Percentiles rank a stretch among this genome's conserved stretches.
Evolutionary conservation across 805 yeast genomes (phyloP).

Genomic region (Suhomyces sp.): DNA sequence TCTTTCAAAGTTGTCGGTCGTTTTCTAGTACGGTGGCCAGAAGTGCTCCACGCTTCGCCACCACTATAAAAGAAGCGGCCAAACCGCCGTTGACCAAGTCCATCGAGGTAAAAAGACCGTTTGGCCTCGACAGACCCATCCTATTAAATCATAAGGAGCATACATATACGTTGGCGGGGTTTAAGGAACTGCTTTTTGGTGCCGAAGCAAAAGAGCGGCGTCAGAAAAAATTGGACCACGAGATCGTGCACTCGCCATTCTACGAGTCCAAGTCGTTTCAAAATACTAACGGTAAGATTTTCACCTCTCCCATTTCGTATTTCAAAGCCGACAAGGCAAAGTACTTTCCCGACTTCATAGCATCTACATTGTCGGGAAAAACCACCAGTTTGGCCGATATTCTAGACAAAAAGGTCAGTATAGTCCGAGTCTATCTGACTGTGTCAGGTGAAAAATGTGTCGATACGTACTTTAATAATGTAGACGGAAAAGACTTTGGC

Average conservation of each 20-base stretch:
- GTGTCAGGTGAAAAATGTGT: conserved; percentile 69
- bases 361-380: conserved; percentile 45
- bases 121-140: conserved; percentile 35
- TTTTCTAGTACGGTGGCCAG: neutral
- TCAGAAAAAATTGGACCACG: conserved; percentile 40
- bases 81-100: conserved; percentile 38
- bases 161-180: conserved; percentile 14
- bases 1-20: no score
- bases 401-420: conserved; percentile 50
- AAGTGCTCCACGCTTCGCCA: conserved; percentile 30
- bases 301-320: conserved; percentile 74
- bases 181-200: conserved; percentile 28
- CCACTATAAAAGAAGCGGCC: conserved; percentile 35
- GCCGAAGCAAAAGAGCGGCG: conserved; percentile 36
- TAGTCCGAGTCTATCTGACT: conserved; percentile 65
- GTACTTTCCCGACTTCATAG: conserved; percentile 79
- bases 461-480: conserved; percentile 53
- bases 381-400: conserved; percentile 35
- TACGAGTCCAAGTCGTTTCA: conserved; percentile 48
- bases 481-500: conserved; percentile 38
- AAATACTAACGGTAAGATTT: conserved; percentile 81
- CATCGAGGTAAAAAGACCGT: conserved; percentile 31
- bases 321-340: conserved; percentile 70
- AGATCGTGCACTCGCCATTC: conserved; percentile 42
- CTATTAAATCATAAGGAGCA: conserved; percentile 23